A percentile compares a stretch with the other conserved stretches of the same genome.
Conservation (phyloP, 169 alveolate genomes). For the Babesia ovata region DNA sequence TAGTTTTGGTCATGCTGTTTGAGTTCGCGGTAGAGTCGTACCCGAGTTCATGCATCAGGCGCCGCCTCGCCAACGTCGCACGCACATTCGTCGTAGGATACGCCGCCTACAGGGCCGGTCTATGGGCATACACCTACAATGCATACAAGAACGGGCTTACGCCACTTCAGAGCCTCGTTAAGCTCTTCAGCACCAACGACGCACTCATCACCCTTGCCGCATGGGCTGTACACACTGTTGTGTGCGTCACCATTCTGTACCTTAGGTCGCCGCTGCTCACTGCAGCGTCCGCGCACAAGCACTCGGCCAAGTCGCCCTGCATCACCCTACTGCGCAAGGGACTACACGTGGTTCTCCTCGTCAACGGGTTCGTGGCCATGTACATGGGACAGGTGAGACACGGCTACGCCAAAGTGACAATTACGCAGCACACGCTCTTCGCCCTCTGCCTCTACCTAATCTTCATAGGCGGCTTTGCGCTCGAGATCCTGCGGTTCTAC, state of each 20-base stretch:
- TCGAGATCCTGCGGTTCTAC: conserved; percentile 45
- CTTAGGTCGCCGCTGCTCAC: background rate
- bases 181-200: background rate
- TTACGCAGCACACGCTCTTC: conserved; percentile 34
- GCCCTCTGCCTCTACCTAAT: conserved; percentile 15
- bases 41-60: conserved; percentile 18
- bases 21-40: background rate
- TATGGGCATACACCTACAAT: background rate
- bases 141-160: conserved; percentile 9
- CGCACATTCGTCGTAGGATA: background rate
- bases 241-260: conserved; percentile 4
- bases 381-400: conserved; percentile 32
- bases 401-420: background rate
- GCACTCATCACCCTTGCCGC: conserved; percentile 14
- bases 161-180: conserved; percentile 5
- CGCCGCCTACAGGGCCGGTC: background rate
- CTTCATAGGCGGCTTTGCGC: conserved; percentile 2
- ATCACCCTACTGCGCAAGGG: conserved; percentile 30
- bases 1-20: background rate
- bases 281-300: background rate
- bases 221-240: background rate
- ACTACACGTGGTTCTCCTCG: conserved; percentile 38
- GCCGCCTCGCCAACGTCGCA: background rate
- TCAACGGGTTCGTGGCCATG: conserved; percentile 20
- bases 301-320: conserved; percentile 1